Percentiles rank a stretch among this genome's conserved stretches.
phyloP scores from a whole-genome alignment of 768 basidiomycete species.

The Udeniomyces megalosporus region DNA sequence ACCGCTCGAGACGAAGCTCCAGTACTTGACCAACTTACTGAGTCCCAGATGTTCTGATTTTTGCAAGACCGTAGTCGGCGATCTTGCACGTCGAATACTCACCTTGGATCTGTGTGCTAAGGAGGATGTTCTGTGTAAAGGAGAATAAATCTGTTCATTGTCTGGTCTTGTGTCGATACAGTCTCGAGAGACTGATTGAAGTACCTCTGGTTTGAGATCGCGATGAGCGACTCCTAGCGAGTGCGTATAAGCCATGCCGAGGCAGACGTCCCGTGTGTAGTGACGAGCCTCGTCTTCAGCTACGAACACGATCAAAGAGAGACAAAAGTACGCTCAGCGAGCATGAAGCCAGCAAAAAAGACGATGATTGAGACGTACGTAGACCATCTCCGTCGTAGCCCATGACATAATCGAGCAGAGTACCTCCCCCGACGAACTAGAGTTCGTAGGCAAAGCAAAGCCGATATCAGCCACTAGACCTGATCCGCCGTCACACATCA shows the following conservation, averaged over 20 bases:
- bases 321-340: too few relatives aligned
- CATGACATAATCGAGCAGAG: slow-evolving; percentile 61
- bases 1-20: background rate
- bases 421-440: slow-evolving; percentile 60
- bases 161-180: slow-evolving; percentile 14
- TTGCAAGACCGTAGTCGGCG: slow-evolving; percentile 91
- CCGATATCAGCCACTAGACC: too few relatives aligned
- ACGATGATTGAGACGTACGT: too few relatives aligned
- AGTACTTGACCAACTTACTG: slow-evolving; percentile 40
- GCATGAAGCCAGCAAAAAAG: too few relatives aligned
- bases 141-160: background rate
- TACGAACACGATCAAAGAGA: slow-evolving; percentile 15
- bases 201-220: slow-evolving; percentile 60
- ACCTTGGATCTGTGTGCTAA: slow-evolving; percentile 42
- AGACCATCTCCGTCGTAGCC: too few relatives aligned
- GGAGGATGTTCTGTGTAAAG: slow-evolving; percentile 51
- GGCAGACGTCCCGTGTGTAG: slow-evolving; percentile 68
- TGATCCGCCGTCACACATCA: too few relatives aligned
- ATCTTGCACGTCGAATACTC: slow-evolving; percentile 62
- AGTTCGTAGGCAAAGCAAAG: too few relatives aligned
- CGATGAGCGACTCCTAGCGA: slow-evolving; percentile 69
- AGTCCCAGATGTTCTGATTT: slow-evolving; percentile 61
- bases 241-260: slow-evolving; percentile 35
- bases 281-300: slow-evolving; percentile 40
- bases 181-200: slow-evolving; percentile 10